Conservation (phyloP, 768 basidiomycete species). For the Leccinellum albellum region DNA sequence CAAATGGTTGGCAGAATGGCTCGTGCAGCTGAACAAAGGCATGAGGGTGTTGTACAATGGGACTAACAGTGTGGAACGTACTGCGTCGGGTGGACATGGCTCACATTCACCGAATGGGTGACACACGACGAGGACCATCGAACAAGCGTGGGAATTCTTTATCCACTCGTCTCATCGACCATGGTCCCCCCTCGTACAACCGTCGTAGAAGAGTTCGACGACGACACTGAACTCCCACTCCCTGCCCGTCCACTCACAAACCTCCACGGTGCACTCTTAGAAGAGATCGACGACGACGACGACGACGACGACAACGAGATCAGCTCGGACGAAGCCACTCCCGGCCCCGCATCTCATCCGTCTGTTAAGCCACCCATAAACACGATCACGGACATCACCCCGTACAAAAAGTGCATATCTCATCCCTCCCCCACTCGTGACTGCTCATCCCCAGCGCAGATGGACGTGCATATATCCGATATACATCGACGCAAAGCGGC, state of each 20-base stretch:
- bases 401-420: slow-evolving; percentile 71
- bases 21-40: slow-evolving; percentile 57
- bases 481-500: slow-evolving; percentile 92
- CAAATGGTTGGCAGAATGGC: slow-evolving; percentile 95
- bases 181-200: slow-evolving; percentile 78
- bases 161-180: slow-evolving; percentile 10
- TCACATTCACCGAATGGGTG: slow-evolving; percentile 56
- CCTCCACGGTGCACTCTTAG: slow-evolving; percentile 68
- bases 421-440: background rate
- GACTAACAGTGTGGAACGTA: slow-evolving; percentile 32
- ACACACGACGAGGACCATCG: slow-evolving; percentile 34
- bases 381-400: slow-evolving; percentile 68
- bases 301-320: slow-evolving; percentile 44
- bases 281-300: slow-evolving; percentile 66
- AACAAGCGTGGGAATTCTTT: slow-evolving; percentile 25
- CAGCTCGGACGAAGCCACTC: slow-evolving; percentile 33
- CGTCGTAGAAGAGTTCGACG: slow-evolving; percentile 82
- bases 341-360: slow-evolving; percentile 54
- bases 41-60: slow-evolving; percentile 3
- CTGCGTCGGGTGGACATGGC: slow-evolving; percentile 60
- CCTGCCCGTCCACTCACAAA: slow-evolving; percentile 63
- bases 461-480: slow-evolving; percentile 97
- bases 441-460: slow-evolving; percentile 38
- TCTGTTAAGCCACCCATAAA: slow-evolving; percentile 30
- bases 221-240: slow-evolving; percentile 88